These are phyloP conservation scores for Cystoderma amianthinum DNA, from an alignment of 768 basidiomycete genomes.

Conservation along the genomic window DNA sequence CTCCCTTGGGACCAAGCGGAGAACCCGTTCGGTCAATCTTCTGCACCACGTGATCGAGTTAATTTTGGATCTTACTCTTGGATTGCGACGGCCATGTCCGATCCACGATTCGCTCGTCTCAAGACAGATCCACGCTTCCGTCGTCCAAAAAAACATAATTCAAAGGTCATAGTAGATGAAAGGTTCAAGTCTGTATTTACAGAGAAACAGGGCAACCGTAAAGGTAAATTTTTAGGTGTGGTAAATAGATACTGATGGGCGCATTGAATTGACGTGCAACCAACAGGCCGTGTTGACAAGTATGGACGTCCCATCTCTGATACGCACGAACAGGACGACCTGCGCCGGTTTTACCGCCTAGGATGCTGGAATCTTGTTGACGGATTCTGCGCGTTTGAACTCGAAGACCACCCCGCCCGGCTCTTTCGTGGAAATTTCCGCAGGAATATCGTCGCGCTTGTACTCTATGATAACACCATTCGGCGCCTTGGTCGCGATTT, in stretches of 20 bases:
- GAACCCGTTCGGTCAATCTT: neutral
- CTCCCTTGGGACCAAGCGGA: neutral
- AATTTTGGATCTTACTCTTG: neutral
- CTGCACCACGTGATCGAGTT: neutral
- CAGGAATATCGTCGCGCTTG: slow-evolving; percentile 13
- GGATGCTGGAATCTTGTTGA: slow-evolving; percentile 16
- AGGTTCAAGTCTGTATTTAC: slow-evolving; percentile 82
- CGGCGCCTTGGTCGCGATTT: slow-evolving; percentile 17
- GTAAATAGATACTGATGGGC: too few relatives aligned
- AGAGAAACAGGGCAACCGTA: slow-evolving; percentile 25
- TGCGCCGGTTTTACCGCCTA: slow-evolving; percentile 12
- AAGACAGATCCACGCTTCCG: slow-evolving; percentile 93
- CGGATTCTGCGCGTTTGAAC: slow-evolving; percentile 8
- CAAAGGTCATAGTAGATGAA: slow-evolving; percentile 86
- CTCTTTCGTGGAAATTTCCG: slow-evolving; percentile 13
- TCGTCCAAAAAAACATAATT: slow-evolving; percentile 67
- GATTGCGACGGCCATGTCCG: slow-evolving; percentile 42
- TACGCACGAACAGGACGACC: slow-evolving; percentile 19
- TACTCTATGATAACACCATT: slow-evolving; percentile 20
- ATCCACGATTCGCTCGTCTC: slow-evolving; percentile 83
- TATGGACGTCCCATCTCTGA: slow-evolving; percentile 71
- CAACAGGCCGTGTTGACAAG: slow-evolving; percentile 70
- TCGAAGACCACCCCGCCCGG: too few relatives aligned
- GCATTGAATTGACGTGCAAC: neutral
- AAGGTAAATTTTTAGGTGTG: neutral